Evolutionary conservation across 2,329 filamentous ascomycete genomes (phyloP), one percentile per base, ranked within the genome.

Genomic region (Plectosphaerella sp.): DNA sequence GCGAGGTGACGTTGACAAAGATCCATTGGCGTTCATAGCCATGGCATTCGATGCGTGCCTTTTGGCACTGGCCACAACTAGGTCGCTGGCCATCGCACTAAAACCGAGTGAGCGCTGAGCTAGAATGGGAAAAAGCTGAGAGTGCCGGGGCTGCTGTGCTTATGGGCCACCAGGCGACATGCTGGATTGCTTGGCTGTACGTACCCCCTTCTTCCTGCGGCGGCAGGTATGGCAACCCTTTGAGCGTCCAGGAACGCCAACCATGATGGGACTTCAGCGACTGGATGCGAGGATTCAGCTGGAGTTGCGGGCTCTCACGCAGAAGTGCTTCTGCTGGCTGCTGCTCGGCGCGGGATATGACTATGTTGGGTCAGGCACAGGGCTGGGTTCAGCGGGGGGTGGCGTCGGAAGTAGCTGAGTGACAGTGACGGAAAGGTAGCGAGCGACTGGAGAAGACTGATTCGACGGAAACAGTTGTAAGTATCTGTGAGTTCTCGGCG

Each of bases 191-290:
- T 22, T 22, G 28, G 11, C 28, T 33, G 28, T 2, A 53, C 57
- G 47, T 47, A 59, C 57, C 39, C 57, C 57, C 43, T 59, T 59
- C 50, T 58, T 58, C 16, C 56, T 52, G n/a, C 48, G 51, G 11
- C 56, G 52, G 45, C 57, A 58, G 10, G 54, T 59, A 28, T 57
- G 53, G 41, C 56, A 59, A 9, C 52, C 57, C 45, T 58, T 59
- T 24, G 57, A 59, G 37, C 54, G 55, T 7, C 57, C 57, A 3
- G 57, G 56, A 24, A 58, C 57, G 8, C 57, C 57, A 11, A 59
- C 57, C 57, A 59, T 59, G 39, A 14, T 35, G 36, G 22, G 10
- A 25, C 4, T 33, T 39, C 37, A 18, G 16, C 14, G 14, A 39
- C 36, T 14, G 36, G 6, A 33, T 33, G 28, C 28, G 28, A 12